Base-by-base conservation (phyloP, 202 grass and related monocot genomes). In the Zoysia matrella region DNA sequence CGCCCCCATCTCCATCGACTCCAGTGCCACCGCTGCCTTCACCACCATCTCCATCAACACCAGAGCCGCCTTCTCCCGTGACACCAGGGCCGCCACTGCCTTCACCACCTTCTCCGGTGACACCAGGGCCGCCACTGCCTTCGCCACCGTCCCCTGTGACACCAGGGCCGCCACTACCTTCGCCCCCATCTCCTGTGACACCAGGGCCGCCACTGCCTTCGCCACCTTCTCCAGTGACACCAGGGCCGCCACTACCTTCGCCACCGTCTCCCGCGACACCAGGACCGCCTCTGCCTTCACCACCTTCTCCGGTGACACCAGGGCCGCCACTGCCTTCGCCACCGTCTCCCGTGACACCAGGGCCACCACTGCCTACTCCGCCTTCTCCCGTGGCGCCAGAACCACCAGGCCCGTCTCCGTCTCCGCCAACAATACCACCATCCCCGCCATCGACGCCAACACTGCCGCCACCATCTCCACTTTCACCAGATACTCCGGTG, bases 371-470 rank as follows among this genome's bases (percentile, higher is more conserved):
- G 8, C 65, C 77, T 0, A 22, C 52, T 0, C 41, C 52, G 8
- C 77, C 77, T 36, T 6, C 74, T 40, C 85, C 85, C 0, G 9
- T 13, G 7, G 66, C 16, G 4, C 79, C 85, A 2, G 41, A 2
- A 4, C 79, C 65, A 1, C 85, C 79, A 5, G 1, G 49, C 4
- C 45, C 51, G 2, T 72, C 67, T 0, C 85, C 79, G 11, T 58
- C 78, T 6, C 30, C 70, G 18, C 77, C 82, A 9, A 40, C 73
- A 1, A 50, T 69, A 51, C 48, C 47, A 46, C 30, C 30, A 36
- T 36, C 30, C 30, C 30, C 30, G 30, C 56, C 39, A 3, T 50
- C 65, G 2, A 7, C 6, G 60, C 50, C 47, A 10, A 3, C 4
- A 36, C 22, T 61, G 51, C 57, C 3, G 36, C 3, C 14, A 0